phyloP scores from a whole-genome alignment of 106 monocot genomes.

The Agapanthus africanus region DNA sequence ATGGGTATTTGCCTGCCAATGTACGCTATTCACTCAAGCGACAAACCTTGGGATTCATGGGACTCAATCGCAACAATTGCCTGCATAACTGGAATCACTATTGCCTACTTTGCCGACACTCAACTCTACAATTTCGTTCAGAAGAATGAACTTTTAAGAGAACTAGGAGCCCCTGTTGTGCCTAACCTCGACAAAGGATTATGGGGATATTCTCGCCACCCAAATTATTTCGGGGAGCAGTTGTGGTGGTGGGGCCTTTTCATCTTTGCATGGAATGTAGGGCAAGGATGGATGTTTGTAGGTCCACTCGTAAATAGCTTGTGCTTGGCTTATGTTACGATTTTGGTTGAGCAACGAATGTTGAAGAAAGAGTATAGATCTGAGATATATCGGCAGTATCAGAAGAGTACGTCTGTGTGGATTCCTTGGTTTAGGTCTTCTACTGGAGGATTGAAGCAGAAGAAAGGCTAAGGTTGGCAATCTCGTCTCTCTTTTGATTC shows the following conservation, averaged over 20 bases:
- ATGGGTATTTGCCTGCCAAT: constrained; percentile 90
- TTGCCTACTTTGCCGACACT: constrained; percentile 85
- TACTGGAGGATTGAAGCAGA: constrained; percentile 29
- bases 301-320: constrained; percentile 76
- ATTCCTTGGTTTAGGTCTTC: constrained; percentile 81
- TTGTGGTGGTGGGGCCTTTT: constrained; percentile 95
- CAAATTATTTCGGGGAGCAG: constrained; percentile 95
- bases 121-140: constrained; percentile 64
- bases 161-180: constrained; percentile 27
- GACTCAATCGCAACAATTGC: constrained; percentile 39
- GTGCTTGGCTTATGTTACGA: constrained; percentile 74
- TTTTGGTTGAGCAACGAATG: constrained; percentile 76
- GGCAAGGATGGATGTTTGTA: constrained; percentile 68
- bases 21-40: constrained; percentile 70
- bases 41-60: constrained; percentile 42
- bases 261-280: constrained; percentile 63
- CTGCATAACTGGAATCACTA: constrained; percentile 55
- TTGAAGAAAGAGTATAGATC: constrained; percentile 54
- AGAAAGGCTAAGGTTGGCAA: constrained; percentile 19
- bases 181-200: constrained; percentile 67
- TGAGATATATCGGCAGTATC: constrained; percentile 68
- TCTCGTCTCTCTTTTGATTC: not conserved
- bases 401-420: constrained; percentile 76
- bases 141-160: constrained; percentile 44
- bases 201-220: constrained; percentile 89